Evolutionary conservation across 2,329 filamentous ascomycete genomes (phyloP), one percentile per base, ranked within the genome.

Genomic region (Teratosphaeria pseudoeucalypti): DNA sequence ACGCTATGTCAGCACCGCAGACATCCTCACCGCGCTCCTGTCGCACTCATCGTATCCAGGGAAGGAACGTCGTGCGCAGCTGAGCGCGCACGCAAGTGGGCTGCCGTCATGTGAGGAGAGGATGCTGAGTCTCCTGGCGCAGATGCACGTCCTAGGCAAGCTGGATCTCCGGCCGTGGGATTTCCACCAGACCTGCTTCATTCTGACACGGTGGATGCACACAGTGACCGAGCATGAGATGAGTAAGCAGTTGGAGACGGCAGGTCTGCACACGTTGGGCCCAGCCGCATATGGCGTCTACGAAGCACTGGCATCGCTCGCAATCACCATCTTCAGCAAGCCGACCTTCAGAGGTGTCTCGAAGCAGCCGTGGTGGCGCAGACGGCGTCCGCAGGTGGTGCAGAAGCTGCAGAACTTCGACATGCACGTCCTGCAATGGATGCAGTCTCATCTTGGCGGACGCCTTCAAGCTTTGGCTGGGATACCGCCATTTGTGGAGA

Each of bases 401-500:
- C 59, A 61, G 14, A 67, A 69, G 52, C 68, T 72, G 61, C 58
- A 66, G 55, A 67, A 68, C 43, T 74, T 69, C 59, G 69, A 72
- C 58, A 61, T 63, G 19, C 63, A 71, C 23, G 65, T 73, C n/a
- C 61, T 70, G 19, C 70, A 71, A 52, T 70, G 67, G 65, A 67
- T 69, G 43, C 67, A 71, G 27, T 71, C 71, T 2, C 68, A 66
- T 43, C 58, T 68, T 7, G 61, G 66, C 12, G 67, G 67, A 11
- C 65, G 66, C n/a, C 58, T 74, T 56, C 67, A 67, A 29, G 63
- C 62, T 12, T 43, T 73, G 27, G 63, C 65, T 4, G 64, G 60
- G 14, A 60, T 68, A 37, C 66, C 67, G 7, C 72, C 72, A 58
- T 83, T 97, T 64, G 79, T 97, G 70, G 85, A 89, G 70, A 82